Evolutionary conservation across 2,329 filamentous ascomycete species (phyloP).

Genomic region (Diaporthe ampelina): DNA sequence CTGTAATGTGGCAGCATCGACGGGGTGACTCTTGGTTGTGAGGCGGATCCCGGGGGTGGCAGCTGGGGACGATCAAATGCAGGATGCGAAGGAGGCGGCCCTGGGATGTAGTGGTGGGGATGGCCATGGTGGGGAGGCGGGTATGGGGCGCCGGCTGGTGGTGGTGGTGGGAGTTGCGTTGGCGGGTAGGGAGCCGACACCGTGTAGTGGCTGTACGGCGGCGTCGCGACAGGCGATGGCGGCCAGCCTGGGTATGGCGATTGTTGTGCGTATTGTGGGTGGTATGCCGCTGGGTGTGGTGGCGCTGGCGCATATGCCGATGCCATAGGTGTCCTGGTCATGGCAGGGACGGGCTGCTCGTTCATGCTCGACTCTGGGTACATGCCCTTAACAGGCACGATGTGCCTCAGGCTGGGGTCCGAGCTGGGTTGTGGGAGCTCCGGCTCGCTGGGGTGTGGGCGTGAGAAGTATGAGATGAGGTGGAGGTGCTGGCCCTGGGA

Average conservation of each 20-base stretch:
- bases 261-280: conserved; percentile 58
- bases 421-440: conserved; percentile 85
- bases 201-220: conserved; percentile 64
- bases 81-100: conserved; percentile 46
- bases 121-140: conserved; percentile 44
- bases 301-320: conserved; percentile 42
- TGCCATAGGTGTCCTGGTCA: conserved; percentile 81
- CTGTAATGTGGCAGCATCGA: conserved; percentile 39
- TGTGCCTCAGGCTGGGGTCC: conserved; percentile 84
- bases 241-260: conserved; percentile 63
- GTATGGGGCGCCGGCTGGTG: conserved; percentile 50
- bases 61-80: conserved; percentile 45
- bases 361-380: conserved; percentile 97
- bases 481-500: conserved; percentile 90
- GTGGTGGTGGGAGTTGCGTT: conserved; percentile 37
- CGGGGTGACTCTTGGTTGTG: conserved; percentile 40
- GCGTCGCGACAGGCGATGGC: conserved; percentile 68
- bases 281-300: conserved; percentile 51
- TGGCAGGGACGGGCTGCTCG: conserved; percentile 83
- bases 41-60: conserved; percentile 38
- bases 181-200: conserved; percentile 47
- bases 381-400: conserved; percentile 92
- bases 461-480: conserved; percentile 96
- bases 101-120: conserved; percentile 46
- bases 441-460: conserved; percentile 79